Base-by-base conservation (phyloP, 1,284 basidiomycete genomes). In the Ceratobasidium sp. region DNA sequence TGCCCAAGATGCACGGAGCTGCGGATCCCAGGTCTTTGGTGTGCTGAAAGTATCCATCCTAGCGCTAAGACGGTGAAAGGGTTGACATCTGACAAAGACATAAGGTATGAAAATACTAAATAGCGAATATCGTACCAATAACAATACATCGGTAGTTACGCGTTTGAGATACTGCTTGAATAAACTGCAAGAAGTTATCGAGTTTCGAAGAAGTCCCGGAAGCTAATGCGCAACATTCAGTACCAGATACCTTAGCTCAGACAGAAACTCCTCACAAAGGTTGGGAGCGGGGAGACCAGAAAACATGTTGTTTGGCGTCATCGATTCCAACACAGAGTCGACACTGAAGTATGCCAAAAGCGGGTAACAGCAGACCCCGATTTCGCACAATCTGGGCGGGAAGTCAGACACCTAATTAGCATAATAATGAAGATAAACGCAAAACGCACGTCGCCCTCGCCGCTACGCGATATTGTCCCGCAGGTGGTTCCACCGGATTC, bases 61-160 rank as follows among this genome's bases (percentile, higher is more conserved):
- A 72, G 31, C 31, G 56, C 56, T 19, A 72, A 39, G 27, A 37
- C 43, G 19, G 56, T 72, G 31, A 72, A 72, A 13, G 68, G 68
- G 22, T 72, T 72, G 29, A 6, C 48, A 37, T 14, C 68, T 72
- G 51, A 37, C 24, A 46, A 11, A 39, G 22, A 43, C n/a, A 8
- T 48, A 9, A 37, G 16, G 14, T 61, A 39, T 34, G 7, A n/a
- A 3, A 54, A 31, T 11, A 51, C 19, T n/a, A 46, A 8, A 41
- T 61, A 9, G 16, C 39, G 61, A 34, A 41, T n/a, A 11, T 13
- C 43, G 22, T 72, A 72, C 68, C 68, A 34, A 72, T 72, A 13
- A 72, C 43, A 27, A 72, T 58, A 58, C 54, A 59, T 37, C 43
- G 39, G 24, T 59, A 72, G 22, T 59, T 14, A 11, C 39, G 56